phyloP scores from a whole-genome alignment of 805 yeast species.

The Saccharomycopsis sp. region DNA sequence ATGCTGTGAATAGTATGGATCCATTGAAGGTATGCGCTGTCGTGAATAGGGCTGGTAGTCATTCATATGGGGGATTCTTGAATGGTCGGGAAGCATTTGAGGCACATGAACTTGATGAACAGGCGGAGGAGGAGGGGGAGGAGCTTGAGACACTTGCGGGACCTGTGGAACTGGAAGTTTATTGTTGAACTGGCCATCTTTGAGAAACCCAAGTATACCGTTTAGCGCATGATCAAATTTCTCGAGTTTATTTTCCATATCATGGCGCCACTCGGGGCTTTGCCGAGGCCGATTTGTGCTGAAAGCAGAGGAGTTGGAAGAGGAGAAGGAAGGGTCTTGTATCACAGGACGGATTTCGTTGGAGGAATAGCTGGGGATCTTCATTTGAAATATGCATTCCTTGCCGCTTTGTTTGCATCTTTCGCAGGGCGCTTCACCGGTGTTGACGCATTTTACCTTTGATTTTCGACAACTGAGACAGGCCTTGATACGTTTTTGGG shows the following conservation, averaged over 20 bases:
- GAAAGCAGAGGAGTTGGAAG: background rate
- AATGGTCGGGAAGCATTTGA: too few species aligned
- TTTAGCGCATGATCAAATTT: conserved; percentile 34
- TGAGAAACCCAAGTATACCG: conserved; percentile 30
- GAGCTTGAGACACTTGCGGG: background rate
- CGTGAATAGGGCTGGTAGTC: too few species aligned
- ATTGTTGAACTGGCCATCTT: conserved; percentile 22
- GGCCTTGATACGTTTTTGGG: conserved; percentile 37
- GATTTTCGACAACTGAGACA: conserved; percentile 54
- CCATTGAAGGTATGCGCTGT: too few species aligned
- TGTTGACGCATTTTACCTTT: conserved; percentile 53
- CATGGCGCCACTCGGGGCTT: conserved; percentile 26
- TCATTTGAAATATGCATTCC: conserved; percentile 49
- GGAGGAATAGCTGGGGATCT: conserved; percentile 32
- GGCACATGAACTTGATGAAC: background rate
- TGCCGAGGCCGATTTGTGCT: background rate
- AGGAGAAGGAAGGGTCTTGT: background rate
- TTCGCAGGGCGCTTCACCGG: conserved; percentile 42
- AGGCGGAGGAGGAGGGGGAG: conserved; percentile 1
- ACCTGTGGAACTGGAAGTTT: conserved; percentile 5
- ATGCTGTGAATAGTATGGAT: too few species aligned
- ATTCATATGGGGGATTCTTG: too few species aligned
- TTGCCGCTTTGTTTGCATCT: conserved; percentile 45
- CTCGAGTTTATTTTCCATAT: conserved; percentile 33
- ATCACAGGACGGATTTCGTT: conserved; percentile 12